Percentiles rank a stretch among this genome's conserved stretches.
phyloP scores from a whole-genome alignment of 352 stramenopile species.

The Phytophthora lateralis region DNA sequence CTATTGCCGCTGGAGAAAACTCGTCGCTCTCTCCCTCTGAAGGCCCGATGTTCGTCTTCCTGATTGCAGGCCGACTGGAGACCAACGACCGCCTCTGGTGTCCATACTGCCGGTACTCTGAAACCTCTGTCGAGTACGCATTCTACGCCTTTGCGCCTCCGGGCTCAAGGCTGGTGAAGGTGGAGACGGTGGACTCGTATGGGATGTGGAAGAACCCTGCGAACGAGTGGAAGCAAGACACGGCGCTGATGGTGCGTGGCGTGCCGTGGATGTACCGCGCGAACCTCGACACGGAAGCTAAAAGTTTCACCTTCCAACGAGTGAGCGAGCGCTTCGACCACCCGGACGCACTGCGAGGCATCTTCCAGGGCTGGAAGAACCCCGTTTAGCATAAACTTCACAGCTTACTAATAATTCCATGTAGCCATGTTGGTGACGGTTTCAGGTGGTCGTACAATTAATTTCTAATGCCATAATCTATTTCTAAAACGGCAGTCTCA shows the following conservation, averaged over 20 bases:
- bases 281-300: constrained; percentile 33
- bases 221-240: constrained; percentile 67
- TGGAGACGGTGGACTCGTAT: constrained; percentile 64
- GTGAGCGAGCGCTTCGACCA: constrained; percentile 27
- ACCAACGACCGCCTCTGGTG: constrained; percentile 81
- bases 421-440: neutral
- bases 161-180: constrained; percentile 58
- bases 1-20: constrained; percentile 30
- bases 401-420: neutral
- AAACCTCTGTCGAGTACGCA: constrained; percentile 73
- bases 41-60: constrained; percentile 67
- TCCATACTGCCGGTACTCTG: constrained; percentile 73
- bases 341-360: constrained; percentile 25
- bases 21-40: neutral
- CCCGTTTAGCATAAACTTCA: constrained; percentile 5
- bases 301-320: constrained; percentile 26
- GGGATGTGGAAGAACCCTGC: constrained; percentile 67
- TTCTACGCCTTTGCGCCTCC: constrained; percentile 71
- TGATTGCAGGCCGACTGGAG: constrained; percentile 60
- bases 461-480: constrained; percentile 1
- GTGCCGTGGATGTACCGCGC: constrained; percentile 68
- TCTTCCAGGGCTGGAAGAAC: constrained; percentile 43
- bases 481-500: neutral
- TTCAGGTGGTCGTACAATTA: neutral
- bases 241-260: constrained; percentile 55